phyloP scores from a whole-genome alignment of 306 rosid genomes.

The Cucurbita moschata region DNA sequence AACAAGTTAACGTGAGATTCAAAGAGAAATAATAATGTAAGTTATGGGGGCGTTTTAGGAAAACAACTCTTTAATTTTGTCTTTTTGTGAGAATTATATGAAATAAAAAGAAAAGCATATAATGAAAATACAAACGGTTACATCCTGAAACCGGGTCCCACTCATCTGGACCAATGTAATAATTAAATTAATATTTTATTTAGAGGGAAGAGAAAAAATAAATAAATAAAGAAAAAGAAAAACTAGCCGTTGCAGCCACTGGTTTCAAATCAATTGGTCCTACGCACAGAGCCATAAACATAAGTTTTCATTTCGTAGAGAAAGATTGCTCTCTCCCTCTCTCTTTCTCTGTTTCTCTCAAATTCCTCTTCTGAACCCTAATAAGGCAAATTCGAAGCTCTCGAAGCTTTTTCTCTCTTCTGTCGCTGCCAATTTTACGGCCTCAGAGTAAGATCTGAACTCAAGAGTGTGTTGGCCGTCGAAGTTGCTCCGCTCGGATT shows the following conservation, averaged over 20 bases:
- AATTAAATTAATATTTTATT: no score
- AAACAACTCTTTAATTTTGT: background rate
- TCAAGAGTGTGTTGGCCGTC: background rate
- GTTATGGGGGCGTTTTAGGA: background rate
- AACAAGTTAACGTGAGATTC: no score
- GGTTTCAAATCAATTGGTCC: slow-evolving; percentile 35
- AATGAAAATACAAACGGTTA: slow-evolving; percentile 1
- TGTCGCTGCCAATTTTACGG: background rate
- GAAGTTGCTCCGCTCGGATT: background rate
- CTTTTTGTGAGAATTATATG: background rate
- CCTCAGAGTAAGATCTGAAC: background rate
- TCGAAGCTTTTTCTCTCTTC: background rate
- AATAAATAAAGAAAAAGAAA: background rate
- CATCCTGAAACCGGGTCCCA: slow-evolving; percentile 6
- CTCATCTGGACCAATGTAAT: background rate
- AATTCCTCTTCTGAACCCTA: background rate
- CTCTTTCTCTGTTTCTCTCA: background rate
- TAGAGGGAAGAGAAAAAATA: background rate
- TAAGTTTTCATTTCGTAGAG: slow-evolving; percentile 13
- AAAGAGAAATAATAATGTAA: background rate
- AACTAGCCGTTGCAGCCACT: slow-evolving; percentile 71
- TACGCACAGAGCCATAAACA: background rate
- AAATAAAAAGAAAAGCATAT: background rate
- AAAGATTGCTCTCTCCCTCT: background rate
- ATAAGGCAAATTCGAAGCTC: background rate